These are phyloP conservation scores for Medakamo hakoo DNA, from an alignment of 139 green algal species.

Conservation along the genomic window DNA sequence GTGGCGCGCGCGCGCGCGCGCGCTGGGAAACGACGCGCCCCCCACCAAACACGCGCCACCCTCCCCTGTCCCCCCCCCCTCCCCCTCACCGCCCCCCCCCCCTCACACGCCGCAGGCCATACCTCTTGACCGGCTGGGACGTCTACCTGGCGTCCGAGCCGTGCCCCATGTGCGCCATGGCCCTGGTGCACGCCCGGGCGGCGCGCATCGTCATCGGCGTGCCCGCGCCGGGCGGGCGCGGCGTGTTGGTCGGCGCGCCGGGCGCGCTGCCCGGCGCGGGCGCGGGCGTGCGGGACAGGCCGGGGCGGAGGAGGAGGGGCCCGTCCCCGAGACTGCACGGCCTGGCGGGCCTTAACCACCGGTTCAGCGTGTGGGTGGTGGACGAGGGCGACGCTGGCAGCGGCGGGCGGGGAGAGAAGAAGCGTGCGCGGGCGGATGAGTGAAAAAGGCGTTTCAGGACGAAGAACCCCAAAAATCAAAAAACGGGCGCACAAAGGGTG, in stretches of 20 bases:
- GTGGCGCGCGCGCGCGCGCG: no score
- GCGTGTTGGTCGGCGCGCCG: not conserved
- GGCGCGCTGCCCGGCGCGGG: no score
- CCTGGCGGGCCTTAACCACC: not conserved
- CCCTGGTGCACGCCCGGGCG: slow-evolving; percentile 68
- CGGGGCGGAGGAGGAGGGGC: not conserved
- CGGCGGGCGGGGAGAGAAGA: not conserved
- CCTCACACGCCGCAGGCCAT: no score
- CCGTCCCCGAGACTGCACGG: not conserved
- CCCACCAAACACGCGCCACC: not conserved
- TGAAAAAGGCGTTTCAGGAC: not conserved
- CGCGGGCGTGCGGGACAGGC: not conserved
- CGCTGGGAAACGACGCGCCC: no score
- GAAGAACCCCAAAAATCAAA: not conserved
- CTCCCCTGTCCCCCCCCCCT: not conserved
- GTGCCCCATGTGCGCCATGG: slow-evolving; percentile 93
- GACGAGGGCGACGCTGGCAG: no score
- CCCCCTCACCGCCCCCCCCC: no score
- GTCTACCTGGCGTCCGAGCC: slow-evolving; percentile 71
- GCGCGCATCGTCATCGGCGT: slow-evolving; percentile 48
- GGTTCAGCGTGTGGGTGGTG: not conserved
- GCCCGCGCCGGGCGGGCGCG: no score
- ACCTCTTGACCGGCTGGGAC: slow-evolving; percentile 90
- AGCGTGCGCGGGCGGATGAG: not conserved
- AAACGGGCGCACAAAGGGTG: no score